These are phyloP conservation scores for Salix dunnii DNA, from an alignment of 345 rosid species.

Conservation along the genomic window DNA sequence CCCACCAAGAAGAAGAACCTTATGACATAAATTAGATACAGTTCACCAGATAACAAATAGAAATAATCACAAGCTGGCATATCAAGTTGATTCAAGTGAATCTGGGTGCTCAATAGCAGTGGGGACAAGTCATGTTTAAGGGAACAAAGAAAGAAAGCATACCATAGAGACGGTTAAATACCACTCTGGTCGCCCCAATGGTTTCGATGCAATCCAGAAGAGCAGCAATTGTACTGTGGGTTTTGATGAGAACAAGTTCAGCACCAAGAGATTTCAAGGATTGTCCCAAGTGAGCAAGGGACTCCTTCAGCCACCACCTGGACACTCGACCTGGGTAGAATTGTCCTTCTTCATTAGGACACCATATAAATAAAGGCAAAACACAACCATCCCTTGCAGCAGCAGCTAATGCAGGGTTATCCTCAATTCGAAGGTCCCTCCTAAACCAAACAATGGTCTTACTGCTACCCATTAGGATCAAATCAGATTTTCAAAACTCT, in stretches of 20 bases:
- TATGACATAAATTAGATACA: background rate
- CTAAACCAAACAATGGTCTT: slow-evolving; percentile 93
- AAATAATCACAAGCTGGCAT: background rate
- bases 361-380: slow-evolving; percentile 83
- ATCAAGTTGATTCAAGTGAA: slow-evolving; percentile 1
- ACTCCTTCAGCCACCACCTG: slow-evolving; percentile 97
- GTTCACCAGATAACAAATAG: background rate
- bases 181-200: slow-evolving; percentile 66
- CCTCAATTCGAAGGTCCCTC: slow-evolving; percentile 92
- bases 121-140: background rate
- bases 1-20: background rate
- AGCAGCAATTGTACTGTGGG: slow-evolving; percentile 59
- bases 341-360: slow-evolving; percentile 86
- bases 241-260: slow-evolving; percentile 60
- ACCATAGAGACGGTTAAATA: slow-evolving; percentile 91
- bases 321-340: slow-evolving; percentile 92
- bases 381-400: slow-evolving; percentile 78
- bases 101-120: background rate
- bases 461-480: slow-evolving; percentile 35
- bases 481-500: background rate
- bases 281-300: slow-evolving; percentile 57
- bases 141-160: slow-evolving; percentile 17
- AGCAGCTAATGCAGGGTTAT: slow-evolving; percentile 92
- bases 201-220: slow-evolving; percentile 64
- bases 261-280: slow-evolving; percentile 78